Base-by-base conservation (phyloP, 225 moss, liverwort and hornwort species). In the Marchantia polymorpha region DNA sequence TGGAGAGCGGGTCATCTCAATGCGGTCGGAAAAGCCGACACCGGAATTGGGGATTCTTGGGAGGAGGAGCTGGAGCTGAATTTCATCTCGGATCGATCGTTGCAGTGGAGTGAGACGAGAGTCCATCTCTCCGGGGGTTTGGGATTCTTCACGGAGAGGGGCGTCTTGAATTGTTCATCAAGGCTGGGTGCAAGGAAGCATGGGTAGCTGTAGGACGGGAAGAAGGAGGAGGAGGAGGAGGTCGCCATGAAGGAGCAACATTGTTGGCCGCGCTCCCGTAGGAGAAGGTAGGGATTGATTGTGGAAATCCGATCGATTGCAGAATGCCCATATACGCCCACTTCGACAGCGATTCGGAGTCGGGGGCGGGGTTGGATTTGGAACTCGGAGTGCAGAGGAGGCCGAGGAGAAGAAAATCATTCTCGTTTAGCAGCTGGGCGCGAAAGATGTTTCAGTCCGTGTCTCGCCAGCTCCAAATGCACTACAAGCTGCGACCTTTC, bases 391-490 rank as follows among this genome's bases (percentile, higher is more conserved):
- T 49, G 63, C 82, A 53, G 66, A 80, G 80, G 77, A 82, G 72
- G 69, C 56, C 64, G 15, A 76, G 81, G 30, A 80, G 83, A 7
- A 75, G 26, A 20, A 74, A 53, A 52, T 72, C 53, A 3, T 50
- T 49, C n/a, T 25, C 52, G 8, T 20, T 75, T 17, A 75, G 31
- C 50, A 76, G 50, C 39, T 83, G 78, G 83, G 81, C 77, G 72
- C 74, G 83, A 75, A 86, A 75, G 64, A 87, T 87, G 87, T 26
- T 88, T 63, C 80, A 81, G 31, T 80, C 83, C 20, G 23, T 84
- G 64, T 55, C 66, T 10, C 79, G 87, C 23, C 87, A 82, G 82
- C 76, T 87, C 66, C 84, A 82, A 63, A 68, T 50, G 51, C 87
- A 87, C 59, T 79, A 87, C 60, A 85, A 83, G 50, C 84, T 77